Base-by-base conservation (phyloP, 2,329 filamentous ascomycete species). In the Microsporum canis region DNA sequence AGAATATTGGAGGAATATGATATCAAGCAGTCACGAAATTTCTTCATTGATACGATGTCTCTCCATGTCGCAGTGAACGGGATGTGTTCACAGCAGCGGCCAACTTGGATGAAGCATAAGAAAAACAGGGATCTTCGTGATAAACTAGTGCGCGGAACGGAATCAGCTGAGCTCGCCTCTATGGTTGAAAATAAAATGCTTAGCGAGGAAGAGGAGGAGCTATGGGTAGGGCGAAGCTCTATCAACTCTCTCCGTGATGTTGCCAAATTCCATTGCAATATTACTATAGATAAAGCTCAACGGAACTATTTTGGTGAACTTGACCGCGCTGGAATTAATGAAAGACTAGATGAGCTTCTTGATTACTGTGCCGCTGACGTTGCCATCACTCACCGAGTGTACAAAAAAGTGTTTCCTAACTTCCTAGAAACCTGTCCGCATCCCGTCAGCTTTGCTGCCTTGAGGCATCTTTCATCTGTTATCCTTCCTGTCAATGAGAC, bases 321-420 rank as follows among this genome's bases (percentile, higher is more conserved):
- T 33, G 86, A 92, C 71, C 84, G 89, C 6, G 77, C 81, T 1
- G 88, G 85, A 0, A 81, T 97, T 5, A 61, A 84, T 8, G 82
- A 74, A 6, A 89, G 88, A 68, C 76, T 97, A 14, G 88, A 96
- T 55, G 84, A 91, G 63, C 81, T 99, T 7, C 77, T 99, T 56
- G 87, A 95, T 70, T 99, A 99, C 73, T 99, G 94, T 71, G 94
- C 94, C 10, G 89, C 89, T 1, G 94, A 99, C 76, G 94, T 99
- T 17, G 85, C 86, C 39, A 86, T 96, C 67, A 99, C 94, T 0
- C 94, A 99, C 68, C 85, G 86, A 56, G 88, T 99, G n/a, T 99
- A 92, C 75, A 87, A 90, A 71, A 90, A 90, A 63, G 91, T 97
- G 0, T 94, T 99, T 65, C 89, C 91, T 0, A 87, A 88, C 62